Evolutionary conservation across 2,329 filamentous ascomycete species (phyloP), one percentile per base, ranked within the genome.

Genomic region (Penicillium sp.): DNA sequence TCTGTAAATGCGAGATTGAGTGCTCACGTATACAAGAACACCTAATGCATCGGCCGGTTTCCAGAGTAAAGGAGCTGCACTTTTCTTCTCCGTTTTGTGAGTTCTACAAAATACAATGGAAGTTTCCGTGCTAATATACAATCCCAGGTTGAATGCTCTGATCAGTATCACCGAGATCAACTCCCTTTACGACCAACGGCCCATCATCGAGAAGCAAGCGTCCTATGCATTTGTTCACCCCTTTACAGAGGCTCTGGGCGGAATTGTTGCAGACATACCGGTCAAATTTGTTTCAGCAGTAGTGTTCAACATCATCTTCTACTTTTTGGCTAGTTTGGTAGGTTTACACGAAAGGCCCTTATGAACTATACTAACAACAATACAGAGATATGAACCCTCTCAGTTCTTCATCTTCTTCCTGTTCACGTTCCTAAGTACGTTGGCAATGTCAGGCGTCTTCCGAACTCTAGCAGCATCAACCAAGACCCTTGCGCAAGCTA

Each of bases 161-260:
- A 69, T 88, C 5, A 79, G 83, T 46, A 82, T 89, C 69, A 81
- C 84, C 0, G 87, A 86, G 78, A 95, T 96, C 68, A 77, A 95
- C 28, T 91, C 89, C 0, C 81, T 95, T 11, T 96, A 95, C 67
- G 84, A 89, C 11, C 91, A 96, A 81, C 86, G 92, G 31, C 88
- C 90, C 3, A 95, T 96, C 61, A 89, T 96, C 53, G 91, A 96
- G 67, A 96, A 96, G 70, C 92, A 96, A 64, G 78, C 81, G 45
- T 85, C 88, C 49, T 96, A 96, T 67, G 90, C 91, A 8, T 81
- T 96, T 20, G 95, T 96, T 61, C 92, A 95, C 68, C 90, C 92
- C 0, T 92, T 88, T 7, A 86, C 90, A 14, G 91, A 96, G 76
- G 90, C 91, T 13, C 79, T 91, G 51, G 85, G 89, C 0, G 92